These are phyloP conservation scores for Hippophae tibetana DNA, from an alignment of 306 rosid genomes.

Conservation along the genomic window DNA sequence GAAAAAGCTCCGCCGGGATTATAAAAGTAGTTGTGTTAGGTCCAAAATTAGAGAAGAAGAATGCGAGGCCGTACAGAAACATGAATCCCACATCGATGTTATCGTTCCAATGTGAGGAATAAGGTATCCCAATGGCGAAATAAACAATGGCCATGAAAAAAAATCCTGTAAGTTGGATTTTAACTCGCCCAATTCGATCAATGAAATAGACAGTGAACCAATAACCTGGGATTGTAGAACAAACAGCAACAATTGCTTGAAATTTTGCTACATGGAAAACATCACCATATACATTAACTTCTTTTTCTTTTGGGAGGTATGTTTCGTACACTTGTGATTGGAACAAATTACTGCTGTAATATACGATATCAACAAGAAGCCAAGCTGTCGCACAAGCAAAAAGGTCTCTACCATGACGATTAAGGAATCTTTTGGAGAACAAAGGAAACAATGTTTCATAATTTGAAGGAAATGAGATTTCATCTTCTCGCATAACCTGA, in stretches of 20 bases:
- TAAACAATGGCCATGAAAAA: constrained; percentile 44
- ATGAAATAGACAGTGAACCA: constrained; percentile 29
- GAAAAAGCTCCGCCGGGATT: constrained; percentile 71
- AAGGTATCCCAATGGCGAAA: constrained; percentile 48
- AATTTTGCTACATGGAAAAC: constrained; percentile 32
- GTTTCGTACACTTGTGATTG: constrained; percentile 40
- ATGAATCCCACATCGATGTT: constrained; percentile 20
- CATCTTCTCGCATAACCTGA: constrained; percentile 36
- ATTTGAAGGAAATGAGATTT: not conserved
- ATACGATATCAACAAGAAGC: constrained; percentile 60
- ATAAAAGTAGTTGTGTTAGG: constrained; percentile 85
- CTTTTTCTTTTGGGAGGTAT: rapidly evolving
- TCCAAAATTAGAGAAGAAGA: constrained; percentile 81
- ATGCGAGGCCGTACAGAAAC: constrained; percentile 52
- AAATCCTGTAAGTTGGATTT: constrained; percentile 57
- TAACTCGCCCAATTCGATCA: constrained; percentile 45
- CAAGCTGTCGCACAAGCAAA: constrained; percentile 46
- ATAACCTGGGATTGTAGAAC: constrained; percentile 73
- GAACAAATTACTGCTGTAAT: constrained; percentile 64
- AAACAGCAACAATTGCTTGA: constrained; percentile 47
- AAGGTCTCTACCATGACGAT: constrained; percentile 57
- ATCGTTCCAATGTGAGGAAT: constrained; percentile 26
- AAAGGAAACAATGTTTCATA: constrained; percentile 22
- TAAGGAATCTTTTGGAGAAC: constrained; percentile 38
- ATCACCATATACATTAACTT: constrained; percentile 24